A percentile compares a stretch with the other conserved stretches of the same genome.
Evolutionary conservation across 1,284 basidiomycete species (phyloP).

Genomic region (Clitocybe nebularis): DNA sequence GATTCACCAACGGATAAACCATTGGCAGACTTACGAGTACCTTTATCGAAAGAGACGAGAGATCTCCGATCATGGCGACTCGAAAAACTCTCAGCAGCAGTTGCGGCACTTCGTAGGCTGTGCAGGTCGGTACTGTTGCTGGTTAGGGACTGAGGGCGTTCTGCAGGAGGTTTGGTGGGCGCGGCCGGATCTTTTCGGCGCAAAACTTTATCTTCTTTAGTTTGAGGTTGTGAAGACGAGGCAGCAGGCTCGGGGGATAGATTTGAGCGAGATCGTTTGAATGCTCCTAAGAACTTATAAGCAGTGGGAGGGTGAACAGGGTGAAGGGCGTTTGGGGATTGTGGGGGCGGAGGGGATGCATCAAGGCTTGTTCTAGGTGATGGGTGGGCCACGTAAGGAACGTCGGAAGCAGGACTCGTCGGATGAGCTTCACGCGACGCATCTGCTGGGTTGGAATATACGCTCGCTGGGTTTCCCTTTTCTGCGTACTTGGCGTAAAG

Average conservation of each 20-base stretch:
- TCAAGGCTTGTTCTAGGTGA: constrained; percentile 52
- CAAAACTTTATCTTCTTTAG: constrained; percentile 22
- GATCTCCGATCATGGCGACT: constrained; percentile 27
- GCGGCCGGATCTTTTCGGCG: constrained; percentile 27
- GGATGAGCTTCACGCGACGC: constrained; percentile 37
- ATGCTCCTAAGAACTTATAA: constrained; percentile 60
- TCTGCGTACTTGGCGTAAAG: constrained; percentile 71
- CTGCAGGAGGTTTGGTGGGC: constrained; percentile 30
- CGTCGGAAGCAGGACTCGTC: constrained; percentile 51
- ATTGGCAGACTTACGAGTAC: constrained; percentile 13
- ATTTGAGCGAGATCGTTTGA: constrained; percentile 59
- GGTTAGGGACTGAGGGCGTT: constrained; percentile 46
- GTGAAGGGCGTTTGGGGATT: constrained; percentile 26
- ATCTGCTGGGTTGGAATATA: constrained; percentile 50
- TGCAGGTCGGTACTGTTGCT: constrained; percentile 46
- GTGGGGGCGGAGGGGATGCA: constrained; percentile 27
- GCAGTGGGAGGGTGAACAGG: constrained; percentile 50
- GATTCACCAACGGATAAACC: constrained; percentile 13
- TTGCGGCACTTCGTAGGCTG: constrained; percentile 44
- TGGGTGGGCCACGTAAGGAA: constrained; percentile 43
- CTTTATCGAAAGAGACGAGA: constrained; percentile 15
- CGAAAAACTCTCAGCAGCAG: constrained; percentile 36
- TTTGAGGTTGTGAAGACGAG: constrained; percentile 24
- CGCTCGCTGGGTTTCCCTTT: constrained; percentile 49
- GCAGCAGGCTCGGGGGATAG: constrained; percentile 32